phyloP scores from a whole-genome alignment of 352 stramenopile species.

The Globisporangium mamillatum region DNA sequence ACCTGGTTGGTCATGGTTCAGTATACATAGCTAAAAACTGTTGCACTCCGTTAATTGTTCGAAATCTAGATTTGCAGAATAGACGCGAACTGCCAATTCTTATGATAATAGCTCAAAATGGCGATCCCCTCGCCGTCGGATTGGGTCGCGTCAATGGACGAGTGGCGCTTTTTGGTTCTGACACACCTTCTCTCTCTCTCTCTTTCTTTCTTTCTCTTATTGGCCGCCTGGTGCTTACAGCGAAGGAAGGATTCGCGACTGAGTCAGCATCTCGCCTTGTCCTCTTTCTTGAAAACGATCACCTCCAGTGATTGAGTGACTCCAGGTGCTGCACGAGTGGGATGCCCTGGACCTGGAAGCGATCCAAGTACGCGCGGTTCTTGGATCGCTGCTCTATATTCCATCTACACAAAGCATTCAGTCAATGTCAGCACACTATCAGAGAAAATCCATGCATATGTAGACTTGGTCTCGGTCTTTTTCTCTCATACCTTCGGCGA shows the following conservation, averaged over 20 bases:
- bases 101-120: not conserved
- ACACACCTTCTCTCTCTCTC: not conserved
- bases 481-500: conserved; percentile 37
- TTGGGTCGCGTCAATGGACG: not conserved
- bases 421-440: not conserved
- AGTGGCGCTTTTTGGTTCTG: not conserved
- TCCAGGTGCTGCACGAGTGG: conserved; percentile 63
- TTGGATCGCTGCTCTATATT: conserved; percentile 47
- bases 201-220: no score
- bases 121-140: no score
- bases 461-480: not conserved
- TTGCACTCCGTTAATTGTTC: not conserved
- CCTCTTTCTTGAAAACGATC: conserved; percentile 12
- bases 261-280: not conserved
- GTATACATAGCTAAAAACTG: no score
- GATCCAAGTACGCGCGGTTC: conserved; percentile 48
- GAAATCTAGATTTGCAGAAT: not conserved
- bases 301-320: conserved; percentile 35
- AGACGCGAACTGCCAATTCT: not conserved
- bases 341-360: conserved; percentile 64
- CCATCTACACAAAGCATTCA: conserved; percentile 32
- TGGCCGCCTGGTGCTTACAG: not conserved
- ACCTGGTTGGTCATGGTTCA: no score
- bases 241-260: no score
- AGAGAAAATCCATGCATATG: not conserved